These are phyloP conservation scores for Trametes pubescens DNA, from an alignment of 1,284 basidiomycete species.

Conservation along the genomic window DNA sequence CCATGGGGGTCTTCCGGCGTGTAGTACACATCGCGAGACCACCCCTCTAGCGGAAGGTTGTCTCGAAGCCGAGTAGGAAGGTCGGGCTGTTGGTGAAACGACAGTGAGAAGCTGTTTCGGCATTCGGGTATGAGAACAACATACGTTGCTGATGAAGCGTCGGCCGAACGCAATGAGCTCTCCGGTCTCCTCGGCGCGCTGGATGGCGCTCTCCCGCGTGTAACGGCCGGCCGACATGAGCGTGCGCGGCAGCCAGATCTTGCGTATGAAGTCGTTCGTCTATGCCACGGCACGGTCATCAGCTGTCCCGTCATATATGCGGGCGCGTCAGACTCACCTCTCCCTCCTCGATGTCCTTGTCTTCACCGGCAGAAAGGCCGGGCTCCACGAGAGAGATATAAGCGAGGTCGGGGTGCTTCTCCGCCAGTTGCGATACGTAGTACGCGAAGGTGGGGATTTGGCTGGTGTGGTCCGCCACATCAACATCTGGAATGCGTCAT, in stretches of 20 bases:
- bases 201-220: conserved; percentile 36
- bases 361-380: conserved; percentile 28
- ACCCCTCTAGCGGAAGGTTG: conserved; percentile 37
- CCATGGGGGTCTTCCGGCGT: conserved; percentile 36
- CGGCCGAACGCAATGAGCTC: conserved; percentile 56
- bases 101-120: background rate
- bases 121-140: conserved; percentile 18
- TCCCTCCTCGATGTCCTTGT: conserved; percentile 8
- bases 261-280: conserved; percentile 43
- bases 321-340: background rate
- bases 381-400: conserved; percentile 58
- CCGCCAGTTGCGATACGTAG: conserved; percentile 39
- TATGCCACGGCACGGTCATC: background rate
- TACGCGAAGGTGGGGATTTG: conserved; percentile 43
- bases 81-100: conserved; percentile 50
- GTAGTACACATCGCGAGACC: conserved; percentile 40
- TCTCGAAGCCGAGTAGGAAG: conserved; percentile 49
- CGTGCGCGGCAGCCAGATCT: conserved; percentile 40
- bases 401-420: conserved; percentile 50
- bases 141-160: conserved; percentile 54
- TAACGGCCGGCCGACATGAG: conserved; percentile 49
- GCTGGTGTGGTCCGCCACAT: conserved; percentile 46
- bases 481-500: conserved; percentile 34
- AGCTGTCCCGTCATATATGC: background rate
- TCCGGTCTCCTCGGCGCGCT: conserved; percentile 41